A percentile compares a stretch with the other conserved stretches of the same genome.
These are phyloP conservation scores for Zymoseptoria crescenta DNA, from an alignment of 2,329 filamentous ascomycete genomes.

Conservation along the genomic window DNA sequence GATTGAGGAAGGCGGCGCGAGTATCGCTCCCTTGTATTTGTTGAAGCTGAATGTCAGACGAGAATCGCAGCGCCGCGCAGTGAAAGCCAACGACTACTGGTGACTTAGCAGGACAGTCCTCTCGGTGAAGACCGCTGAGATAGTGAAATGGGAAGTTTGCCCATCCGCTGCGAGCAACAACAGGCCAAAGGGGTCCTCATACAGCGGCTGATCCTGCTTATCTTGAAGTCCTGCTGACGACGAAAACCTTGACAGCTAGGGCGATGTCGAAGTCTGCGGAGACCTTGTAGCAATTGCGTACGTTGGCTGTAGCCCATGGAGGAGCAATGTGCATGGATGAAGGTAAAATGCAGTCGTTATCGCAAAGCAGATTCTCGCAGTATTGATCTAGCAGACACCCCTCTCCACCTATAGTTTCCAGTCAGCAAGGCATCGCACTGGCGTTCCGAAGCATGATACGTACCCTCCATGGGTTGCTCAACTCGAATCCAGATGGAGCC, in stretches of 20 bases:
- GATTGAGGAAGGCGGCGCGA: neutral
- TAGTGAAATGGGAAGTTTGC: neutral
- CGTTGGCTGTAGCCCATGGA: neutral
- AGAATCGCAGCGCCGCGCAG: neutral
- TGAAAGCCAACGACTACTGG: neutral
- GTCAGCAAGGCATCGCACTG: slow-evolving; percentile 1
- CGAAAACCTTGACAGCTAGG: too few relatives aligned
- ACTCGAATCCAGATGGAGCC: slow-evolving; percentile 55
- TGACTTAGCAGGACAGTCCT: neutral
- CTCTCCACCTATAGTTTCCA: slow-evolving; percentile 18
- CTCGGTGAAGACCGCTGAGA: neutral
- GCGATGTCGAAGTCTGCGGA: too few relatives aligned
- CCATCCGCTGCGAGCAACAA: too few relatives aligned
- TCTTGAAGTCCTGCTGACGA: too few relatives aligned
- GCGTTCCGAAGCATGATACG: slow-evolving; percentile 17
- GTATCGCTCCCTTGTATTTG: neutral
- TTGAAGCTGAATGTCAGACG: neutral
- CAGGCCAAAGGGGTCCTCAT: too few relatives aligned
- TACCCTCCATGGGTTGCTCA: slow-evolving; percentile 63
- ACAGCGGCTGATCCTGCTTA: too few relatives aligned
- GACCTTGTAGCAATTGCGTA: neutral
- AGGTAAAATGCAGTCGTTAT: neutral
- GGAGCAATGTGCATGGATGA: neutral
- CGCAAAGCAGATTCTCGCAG: neutral
- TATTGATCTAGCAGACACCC: slow-evolving; percentile 2